Evolutionary conservation across 192 early-diverging fungal species (phyloP).

Genomic region (Backusella westeae): DNA sequence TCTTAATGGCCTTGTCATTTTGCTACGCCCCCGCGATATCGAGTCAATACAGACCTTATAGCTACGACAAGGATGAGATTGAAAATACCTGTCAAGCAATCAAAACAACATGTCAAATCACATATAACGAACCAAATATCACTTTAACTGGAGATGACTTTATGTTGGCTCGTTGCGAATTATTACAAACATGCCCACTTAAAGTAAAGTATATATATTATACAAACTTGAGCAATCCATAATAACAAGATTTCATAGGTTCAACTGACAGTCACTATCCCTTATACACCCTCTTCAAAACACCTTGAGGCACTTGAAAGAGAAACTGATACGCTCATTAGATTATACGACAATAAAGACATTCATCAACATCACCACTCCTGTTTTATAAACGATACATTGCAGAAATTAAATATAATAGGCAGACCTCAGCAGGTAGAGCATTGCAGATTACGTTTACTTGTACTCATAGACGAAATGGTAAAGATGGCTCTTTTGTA

Average conservation of each 20-base stretch:
- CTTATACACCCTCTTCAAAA: neutral
- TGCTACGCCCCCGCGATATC: constrained; percentile 28
- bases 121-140: constrained; percentile 44
- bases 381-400: constrained; percentile 20
- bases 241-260: constrained; percentile 12
- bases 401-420: constrained; percentile 12
- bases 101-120: constrained; percentile 29
- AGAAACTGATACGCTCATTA: constrained; percentile 20
- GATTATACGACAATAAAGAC: neutral
- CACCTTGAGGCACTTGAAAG: neutral
- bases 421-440: constrained; percentile 25
- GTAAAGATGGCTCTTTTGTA: constrained; percentile 16
- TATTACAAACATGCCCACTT: constrained; percentile 46
- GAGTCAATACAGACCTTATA: constrained; percentile 23
- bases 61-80: constrained; percentile 5
- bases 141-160: constrained; percentile 45
- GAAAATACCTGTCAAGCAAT: constrained; percentile 21
- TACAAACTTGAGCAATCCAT: neutral
- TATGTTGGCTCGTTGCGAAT: constrained; percentile 36
- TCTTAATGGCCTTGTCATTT: constrained; percentile 21
- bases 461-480: constrained; percentile 50
- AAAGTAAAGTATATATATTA: constrained; percentile 23
- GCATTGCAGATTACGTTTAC: constrained; percentile 19
- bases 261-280: constrained; percentile 10
- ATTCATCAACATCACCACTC: neutral